Evolutionary conservation across 805 yeast genomes (phyloP).

Genomic region (Komagataella phaffii): DNA sequence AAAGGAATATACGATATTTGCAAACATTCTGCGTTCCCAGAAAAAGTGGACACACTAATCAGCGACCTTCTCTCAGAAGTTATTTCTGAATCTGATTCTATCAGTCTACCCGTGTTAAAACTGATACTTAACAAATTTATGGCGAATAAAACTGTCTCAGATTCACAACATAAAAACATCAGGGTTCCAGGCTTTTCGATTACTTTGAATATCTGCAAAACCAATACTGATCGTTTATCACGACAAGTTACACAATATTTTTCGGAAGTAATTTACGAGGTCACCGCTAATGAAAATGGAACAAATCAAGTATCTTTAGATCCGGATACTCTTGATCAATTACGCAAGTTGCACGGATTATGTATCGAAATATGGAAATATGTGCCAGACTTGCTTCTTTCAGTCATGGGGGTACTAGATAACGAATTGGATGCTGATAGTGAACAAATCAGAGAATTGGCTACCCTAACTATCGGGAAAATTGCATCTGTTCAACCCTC

Average conservation of each 20-base stretch:
- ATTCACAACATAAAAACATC: slow-evolving; percentile 9
- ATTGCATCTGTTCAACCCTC: slow-evolving; percentile 38
- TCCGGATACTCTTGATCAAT: slow-evolving; percentile 17
- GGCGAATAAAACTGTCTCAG: slow-evolving; percentile 13
- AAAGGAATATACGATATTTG: slow-evolving; percentile 44
- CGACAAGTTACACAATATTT: slow-evolving; percentile 68
- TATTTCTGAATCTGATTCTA: slow-evolving; percentile 52
- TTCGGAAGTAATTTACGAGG: slow-evolving; percentile 56
- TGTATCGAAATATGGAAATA: slow-evolving; percentile 61
- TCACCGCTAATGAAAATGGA: slow-evolving; percentile 9
- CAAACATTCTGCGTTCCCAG: slow-evolving; percentile 22
- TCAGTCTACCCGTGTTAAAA: slow-evolving; percentile 49
- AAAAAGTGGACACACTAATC: slow-evolving; percentile 44
- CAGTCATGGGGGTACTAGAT: slow-evolving; percentile 68
- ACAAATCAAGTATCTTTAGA: slow-evolving; percentile 6
- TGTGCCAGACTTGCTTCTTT: slow-evolving; percentile 59
- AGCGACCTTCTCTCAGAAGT: slow-evolving; percentile 66
- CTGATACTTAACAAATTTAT: slow-evolving; percentile 54
- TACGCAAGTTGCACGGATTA: slow-evolving; percentile 50
- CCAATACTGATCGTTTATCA: slow-evolving; percentile 60
- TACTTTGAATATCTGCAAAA: slow-evolving; percentile 53
- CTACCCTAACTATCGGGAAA: slow-evolving; percentile 62
- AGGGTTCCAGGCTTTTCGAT: slow-evolving; percentile 52
- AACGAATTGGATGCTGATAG: slow-evolving; percentile 70
- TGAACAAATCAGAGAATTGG: slow-evolving; percentile 44